Base-by-base conservation (phyloP, 495 filamentous ascomycete genomes). In the Gamarada debralockiae region DNA sequence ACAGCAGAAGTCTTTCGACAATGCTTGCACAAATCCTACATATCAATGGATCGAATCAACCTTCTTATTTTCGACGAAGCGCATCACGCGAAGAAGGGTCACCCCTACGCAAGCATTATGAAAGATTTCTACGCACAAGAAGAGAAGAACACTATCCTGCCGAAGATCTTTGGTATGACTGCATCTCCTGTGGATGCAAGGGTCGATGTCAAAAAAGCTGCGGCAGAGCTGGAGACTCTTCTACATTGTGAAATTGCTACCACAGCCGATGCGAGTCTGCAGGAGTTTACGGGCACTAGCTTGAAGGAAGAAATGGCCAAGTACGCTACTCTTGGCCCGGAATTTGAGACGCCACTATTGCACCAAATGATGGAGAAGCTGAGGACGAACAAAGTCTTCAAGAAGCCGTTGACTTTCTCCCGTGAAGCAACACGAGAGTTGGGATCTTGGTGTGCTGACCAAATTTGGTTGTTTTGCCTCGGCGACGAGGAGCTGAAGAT, bases 61-160 rank as follows among this genome's bases (percentile, higher is more conserved):
- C 76, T 98, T 6, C 70, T 98, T 18, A 85, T 97, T 47, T 97
- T 97, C 61, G 93, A 98, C 58, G 93, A 98, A 70, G 93, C 92
- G 4, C 93, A 98, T 60, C 93, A 97, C 64, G 84, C 95, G 1
- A 97, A 98, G 66, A 96, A 95, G 61, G 86, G 90, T 46, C 95
- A 98, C 62, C 76, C 90, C 0, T 98, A 96, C 66, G 92, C 93
- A 21, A 77, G 88, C 23, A 95, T 98, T 51, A 89, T 97, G 63
- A 89, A 87, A 58, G 89, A 97, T 33, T 89, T 85, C 53, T 98
- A 97, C 59, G 50, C 80, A 25, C 63, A 69, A 27, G 67, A 72
- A 14, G 55, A 62, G 18, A 62, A 70, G 0, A 65, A 64, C 1
- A 60, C 67, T 1, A 72, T 68, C 17, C 76, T 82, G 2, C 95